Conservation (phyloP, 208 protist species). For the Trypanosoma boissoni region DNA sequence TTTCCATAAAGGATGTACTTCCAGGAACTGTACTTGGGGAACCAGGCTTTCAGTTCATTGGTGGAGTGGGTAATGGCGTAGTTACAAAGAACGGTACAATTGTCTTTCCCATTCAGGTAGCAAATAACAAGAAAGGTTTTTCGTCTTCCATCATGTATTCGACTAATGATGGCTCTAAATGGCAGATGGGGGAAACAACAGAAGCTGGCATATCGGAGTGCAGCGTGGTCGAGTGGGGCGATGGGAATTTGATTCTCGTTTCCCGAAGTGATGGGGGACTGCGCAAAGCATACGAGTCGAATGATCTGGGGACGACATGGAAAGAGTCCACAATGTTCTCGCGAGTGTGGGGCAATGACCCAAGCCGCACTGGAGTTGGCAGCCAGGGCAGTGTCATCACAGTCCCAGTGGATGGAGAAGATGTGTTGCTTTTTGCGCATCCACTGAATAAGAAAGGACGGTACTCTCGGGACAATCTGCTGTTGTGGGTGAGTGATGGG, state of each 20-base stretch:
- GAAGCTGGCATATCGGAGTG: background rate
- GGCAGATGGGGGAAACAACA: background rate
- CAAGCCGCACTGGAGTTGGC: background rate
- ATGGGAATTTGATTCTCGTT: constrained; percentile 2
- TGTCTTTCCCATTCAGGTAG: background rate
- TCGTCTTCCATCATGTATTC: constrained; percentile 4
- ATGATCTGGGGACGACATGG: constrained; percentile 12
- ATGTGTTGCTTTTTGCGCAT: constrained; percentile 13
- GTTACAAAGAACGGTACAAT: constrained; percentile 1
- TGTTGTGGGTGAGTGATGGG: constrained; percentile 9
- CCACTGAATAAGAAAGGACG: background rate
- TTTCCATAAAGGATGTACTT: no score
- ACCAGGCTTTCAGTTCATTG: background rate
- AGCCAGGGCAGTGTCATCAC: background rate
- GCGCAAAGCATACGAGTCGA: constrained; percentile 5
- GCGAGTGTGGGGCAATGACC: background rate
- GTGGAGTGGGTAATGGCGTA: background rate
- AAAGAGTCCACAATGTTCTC: constrained; percentile 1
- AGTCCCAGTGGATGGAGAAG: background rate
- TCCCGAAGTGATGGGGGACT: background rate
- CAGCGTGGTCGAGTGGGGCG: background rate
- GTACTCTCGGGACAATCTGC: background rate
- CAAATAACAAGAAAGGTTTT: background rate
- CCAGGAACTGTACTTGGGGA: no score
- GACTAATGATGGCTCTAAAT: background rate